A percentile compares a stretch with the other conserved stretches of the same genome.
phyloP scores from a whole-genome alignment of 768 basidiomycete species.

The Amyloporia xantha region DNA sequence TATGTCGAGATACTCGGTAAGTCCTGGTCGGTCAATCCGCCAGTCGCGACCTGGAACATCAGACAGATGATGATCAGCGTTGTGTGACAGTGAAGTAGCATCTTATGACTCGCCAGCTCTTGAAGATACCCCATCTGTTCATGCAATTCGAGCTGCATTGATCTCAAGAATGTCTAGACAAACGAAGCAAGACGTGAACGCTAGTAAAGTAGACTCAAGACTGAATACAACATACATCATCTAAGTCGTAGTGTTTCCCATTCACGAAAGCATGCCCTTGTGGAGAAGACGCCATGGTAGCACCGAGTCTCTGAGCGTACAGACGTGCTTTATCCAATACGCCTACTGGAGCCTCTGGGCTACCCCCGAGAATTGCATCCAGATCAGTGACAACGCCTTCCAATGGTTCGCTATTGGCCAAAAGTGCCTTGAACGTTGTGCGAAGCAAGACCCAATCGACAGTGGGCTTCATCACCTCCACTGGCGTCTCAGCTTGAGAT shows the following conservation, averaged over 20 bases:
- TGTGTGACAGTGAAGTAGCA: too few species aligned
- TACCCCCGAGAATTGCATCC: conserved; percentile 31
- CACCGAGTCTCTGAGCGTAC: conserved; percentile 56
- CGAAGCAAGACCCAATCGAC: conserved; percentile 40
- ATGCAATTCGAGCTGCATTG: conserved; percentile 52
- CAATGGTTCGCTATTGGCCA: conserved; percentile 21
- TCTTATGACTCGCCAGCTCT: too few species aligned
- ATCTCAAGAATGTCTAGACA: conserved; percentile 55
- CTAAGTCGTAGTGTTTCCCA: conserved; percentile 68
- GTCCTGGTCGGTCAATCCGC: conserved; percentile 48
- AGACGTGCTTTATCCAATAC: conserved; percentile 33
- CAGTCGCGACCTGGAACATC: conserved; percentile 14
- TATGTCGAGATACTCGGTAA: conserved; percentile 53
- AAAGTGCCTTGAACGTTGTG: conserved; percentile 32
- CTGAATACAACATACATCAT: conserved; percentile 46
- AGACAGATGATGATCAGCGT: too few species aligned
- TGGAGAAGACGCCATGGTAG: conserved; percentile 30
- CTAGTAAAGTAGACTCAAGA: neutral
- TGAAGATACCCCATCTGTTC: conserved; percentile 64
- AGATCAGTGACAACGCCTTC: conserved; percentile 25
- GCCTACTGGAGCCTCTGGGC: conserved; percentile 21
- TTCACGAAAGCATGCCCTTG: conserved; percentile 81
- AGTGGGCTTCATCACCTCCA: conserved; percentile 19
- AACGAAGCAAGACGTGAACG: neutral
- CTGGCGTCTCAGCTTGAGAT: conserved; percentile 27